Evolutionary conservation across 495 filamentous ascomycete species (phyloP).

Genomic region (Polyplosphaeria fusca): DNA sequence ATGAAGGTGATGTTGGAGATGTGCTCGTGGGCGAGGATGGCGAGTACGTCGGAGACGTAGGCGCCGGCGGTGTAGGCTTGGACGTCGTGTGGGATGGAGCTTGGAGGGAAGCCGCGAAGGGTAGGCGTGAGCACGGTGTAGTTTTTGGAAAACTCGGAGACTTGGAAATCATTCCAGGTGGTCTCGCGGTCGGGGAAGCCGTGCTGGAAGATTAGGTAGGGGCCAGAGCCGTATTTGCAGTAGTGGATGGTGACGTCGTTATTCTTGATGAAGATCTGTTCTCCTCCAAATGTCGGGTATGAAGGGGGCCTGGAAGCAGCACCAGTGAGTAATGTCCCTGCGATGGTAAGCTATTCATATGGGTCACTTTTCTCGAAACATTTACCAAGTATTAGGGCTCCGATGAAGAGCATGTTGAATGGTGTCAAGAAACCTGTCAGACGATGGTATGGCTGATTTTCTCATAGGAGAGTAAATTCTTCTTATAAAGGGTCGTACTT

Average conservation of each 20-base stretch:
- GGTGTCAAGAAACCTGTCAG: too few relatives aligned
- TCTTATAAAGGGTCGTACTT: too few relatives aligned
- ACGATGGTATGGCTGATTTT: too few relatives aligned
- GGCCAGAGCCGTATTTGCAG: conserved; percentile 8
- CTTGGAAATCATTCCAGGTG: conserved; percentile 8
- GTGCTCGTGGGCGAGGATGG: conserved; percentile 10
- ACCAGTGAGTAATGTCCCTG: too few relatives aligned
- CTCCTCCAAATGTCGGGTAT: too few relatives aligned
- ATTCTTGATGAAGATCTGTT: conserved; percentile 4
- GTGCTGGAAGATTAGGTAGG: conserved; percentile 11
- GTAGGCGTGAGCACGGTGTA: conserved; percentile 9
- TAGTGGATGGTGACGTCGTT: conserved; percentile 9
- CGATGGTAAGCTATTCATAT: too few relatives aligned
- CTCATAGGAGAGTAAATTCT: too few relatives aligned
- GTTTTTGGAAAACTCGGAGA: background rate
- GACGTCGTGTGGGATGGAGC: background rate
- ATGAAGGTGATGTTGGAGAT: background rate
- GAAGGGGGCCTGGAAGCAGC: too few relatives aligned
- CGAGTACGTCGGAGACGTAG: conserved; percentile 15
- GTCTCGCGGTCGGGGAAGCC: conserved; percentile 12
- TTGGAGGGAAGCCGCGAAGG: conserved; percentile 13
- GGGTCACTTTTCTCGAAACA: too few relatives aligned
- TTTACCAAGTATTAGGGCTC: too few relatives aligned
- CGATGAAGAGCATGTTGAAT: too few relatives aligned
- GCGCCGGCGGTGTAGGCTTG: background rate